These are phyloP conservation scores for Apiotrichum laibachii DNA, from an alignment of 1,284 basidiomycete species.

Conservation along the genomic window DNA sequence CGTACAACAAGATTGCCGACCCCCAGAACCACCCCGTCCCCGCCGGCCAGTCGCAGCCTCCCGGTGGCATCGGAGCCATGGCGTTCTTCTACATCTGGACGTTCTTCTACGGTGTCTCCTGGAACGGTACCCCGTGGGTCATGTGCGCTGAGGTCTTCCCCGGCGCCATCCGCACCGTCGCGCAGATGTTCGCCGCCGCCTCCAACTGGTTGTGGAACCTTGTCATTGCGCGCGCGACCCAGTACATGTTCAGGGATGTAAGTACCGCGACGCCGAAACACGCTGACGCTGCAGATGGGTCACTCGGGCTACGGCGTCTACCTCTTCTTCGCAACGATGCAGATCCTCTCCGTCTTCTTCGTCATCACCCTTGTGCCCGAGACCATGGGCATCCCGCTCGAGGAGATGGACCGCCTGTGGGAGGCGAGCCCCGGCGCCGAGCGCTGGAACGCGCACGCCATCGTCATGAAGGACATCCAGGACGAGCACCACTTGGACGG, in stretches of 20 bases:
- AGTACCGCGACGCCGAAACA: background rate
- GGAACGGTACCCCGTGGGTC: constrained; percentile 47
- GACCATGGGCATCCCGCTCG: constrained; percentile 18
- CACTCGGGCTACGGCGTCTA: constrained; percentile 44
- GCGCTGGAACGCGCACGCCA: constrained; percentile 11
- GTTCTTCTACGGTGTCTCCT: constrained; percentile 37
- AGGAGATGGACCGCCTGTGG: constrained; percentile 28
- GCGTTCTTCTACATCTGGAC: constrained; percentile 48
- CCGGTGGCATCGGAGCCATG: constrained; percentile 39
- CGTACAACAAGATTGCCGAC: constrained; percentile 35
- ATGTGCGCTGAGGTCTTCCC: constrained; percentile 49
- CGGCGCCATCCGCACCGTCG: constrained; percentile 41
- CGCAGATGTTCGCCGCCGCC: constrained; percentile 43
- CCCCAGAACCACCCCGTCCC: constrained; percentile 11
- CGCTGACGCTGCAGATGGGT: background rate
- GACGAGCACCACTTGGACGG: background rate
- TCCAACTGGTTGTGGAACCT: constrained; percentile 50
- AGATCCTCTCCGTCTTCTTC: constrained; percentile 33
- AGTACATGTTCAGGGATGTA: constrained; percentile 31
- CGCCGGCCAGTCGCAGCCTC: constrained; percentile 8
- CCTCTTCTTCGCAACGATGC: constrained; percentile 48
- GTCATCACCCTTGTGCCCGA: constrained; percentile 25
- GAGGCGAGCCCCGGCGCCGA: constrained; percentile 16
- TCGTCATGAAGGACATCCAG: background rate
- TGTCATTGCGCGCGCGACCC: constrained; percentile 35